These are phyloP conservation scores for Anthracocystis setariae DNA, from an alignment of 1,284 basidiomycete genomes.

Conservation along the genomic window DNA sequence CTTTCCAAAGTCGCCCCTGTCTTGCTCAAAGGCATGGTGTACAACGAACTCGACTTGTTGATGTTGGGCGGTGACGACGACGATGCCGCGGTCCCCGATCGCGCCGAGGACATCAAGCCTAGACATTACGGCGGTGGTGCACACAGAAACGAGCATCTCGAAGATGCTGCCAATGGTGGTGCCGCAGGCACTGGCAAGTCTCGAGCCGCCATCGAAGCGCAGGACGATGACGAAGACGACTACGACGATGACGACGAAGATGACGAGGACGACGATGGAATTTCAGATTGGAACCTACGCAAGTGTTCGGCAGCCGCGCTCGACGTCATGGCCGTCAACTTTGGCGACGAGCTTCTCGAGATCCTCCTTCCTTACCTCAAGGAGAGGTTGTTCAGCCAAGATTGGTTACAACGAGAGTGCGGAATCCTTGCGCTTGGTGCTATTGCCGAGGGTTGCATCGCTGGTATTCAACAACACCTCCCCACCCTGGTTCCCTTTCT, in stretches of 20 bases:
- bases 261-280: slow-evolving; percentile 93
- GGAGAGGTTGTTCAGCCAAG: slow-evolving; percentile 88
- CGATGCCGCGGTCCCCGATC: slow-evolving; percentile 82
- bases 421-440: slow-evolving; percentile 96
- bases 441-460: slow-evolving; percentile 98
- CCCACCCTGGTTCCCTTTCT: slow-evolving; percentile 91
- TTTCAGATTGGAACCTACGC: slow-evolving; percentile 98
- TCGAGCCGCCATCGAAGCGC: slow-evolving; percentile 70
- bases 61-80: slow-evolving; percentile 94
- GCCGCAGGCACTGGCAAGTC: slow-evolving; percentile 57
- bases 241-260: slow-evolving; percentile 87
- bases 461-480: slow-evolving; percentile 92
- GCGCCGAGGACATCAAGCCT: slow-evolving; percentile 85
- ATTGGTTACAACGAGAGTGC: slow-evolving; percentile 95
- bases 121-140: slow-evolving; percentile 83
- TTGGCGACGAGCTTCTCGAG: slow-evolving; percentile 84
- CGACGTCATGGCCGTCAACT: slow-evolving; percentile 94
- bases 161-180: slow-evolving; percentile 59
- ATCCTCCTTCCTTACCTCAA: slow-evolving; percentile 90
- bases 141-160: slow-evolving; percentile 71
- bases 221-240: slow-evolving; percentile 75
- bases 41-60: slow-evolving; percentile 93
- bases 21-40: slow-evolving; percentile 94
- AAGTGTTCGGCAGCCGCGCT: slow-evolving; percentile 98
- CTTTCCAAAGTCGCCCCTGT: slow-evolving; percentile 90